phyloP scores from a whole-genome alignment of 2,329 filamentous ascomycete genomes.

The Leptosphaerulina australis region DNA sequence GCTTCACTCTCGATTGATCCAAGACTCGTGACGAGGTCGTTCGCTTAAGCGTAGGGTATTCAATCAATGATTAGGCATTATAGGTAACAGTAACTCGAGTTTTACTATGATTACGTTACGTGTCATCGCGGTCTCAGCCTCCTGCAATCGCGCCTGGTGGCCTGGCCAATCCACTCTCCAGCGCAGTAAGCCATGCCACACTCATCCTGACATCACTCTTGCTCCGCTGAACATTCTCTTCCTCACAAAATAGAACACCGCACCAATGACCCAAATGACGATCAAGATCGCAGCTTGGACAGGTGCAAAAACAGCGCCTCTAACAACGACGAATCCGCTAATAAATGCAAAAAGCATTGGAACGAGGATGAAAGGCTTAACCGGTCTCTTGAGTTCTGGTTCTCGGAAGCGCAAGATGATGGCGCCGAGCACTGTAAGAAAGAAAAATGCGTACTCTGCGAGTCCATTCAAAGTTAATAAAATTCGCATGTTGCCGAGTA shows the following conservation, averaged over 20 bases:
- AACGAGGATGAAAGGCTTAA: constrained; percentile 62
- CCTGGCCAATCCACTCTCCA: too few species aligned
- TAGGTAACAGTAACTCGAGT: too few species aligned
- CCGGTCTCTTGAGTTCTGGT: constrained; percentile 61
- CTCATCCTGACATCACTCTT: too few species aligned
- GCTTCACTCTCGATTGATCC: too few species aligned
- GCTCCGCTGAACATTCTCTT: background rate
- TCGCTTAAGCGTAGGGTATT: too few species aligned
- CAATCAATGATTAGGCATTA: too few species aligned
- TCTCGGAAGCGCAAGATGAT: constrained; percentile 64
- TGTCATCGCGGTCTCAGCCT: too few species aligned
- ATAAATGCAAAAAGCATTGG: constrained; percentile 63
- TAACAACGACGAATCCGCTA: constrained; percentile 52
- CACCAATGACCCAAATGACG: constrained; percentile 38
- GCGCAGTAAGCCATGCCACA: too few species aligned
- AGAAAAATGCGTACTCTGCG: constrained; percentile 65
- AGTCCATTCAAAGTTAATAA: constrained; percentile 59
- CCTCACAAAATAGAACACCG: constrained; percentile 24
- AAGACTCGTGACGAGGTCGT: too few species aligned
- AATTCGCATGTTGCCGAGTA: constrained; percentile 67
- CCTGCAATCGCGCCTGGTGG: too few species aligned
- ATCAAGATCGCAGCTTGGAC: constrained; percentile 40
- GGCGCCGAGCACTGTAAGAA: constrained; percentile 66
- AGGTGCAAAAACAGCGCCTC: constrained; percentile 45
- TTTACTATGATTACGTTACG: too few species aligned